Base-by-base conservation (phyloP, 1,284 basidiomycete species). In the Ustilago hordei region DNA sequence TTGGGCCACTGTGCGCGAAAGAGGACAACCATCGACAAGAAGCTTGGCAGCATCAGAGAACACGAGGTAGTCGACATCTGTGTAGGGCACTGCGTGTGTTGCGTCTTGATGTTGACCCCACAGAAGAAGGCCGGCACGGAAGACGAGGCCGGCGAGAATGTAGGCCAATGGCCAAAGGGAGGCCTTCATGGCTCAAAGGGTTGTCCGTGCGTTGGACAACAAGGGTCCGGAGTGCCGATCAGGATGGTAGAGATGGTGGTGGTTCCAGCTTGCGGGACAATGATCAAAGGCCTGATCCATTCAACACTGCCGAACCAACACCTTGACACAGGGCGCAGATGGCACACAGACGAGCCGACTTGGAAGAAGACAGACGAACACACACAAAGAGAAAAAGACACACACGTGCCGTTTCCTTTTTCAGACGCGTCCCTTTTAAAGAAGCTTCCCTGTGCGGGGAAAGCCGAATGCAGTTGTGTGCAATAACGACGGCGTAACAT, bases 1-100 rank as follows among this genome's bases (percentile, higher is more conserved):
- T 28, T 60, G 64, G 19, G 73, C 69, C 23, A 82, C 38, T 34
- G 81, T 82, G 23, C 38, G 43, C 15, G 77, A 54, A 12, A 85
- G 56, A 2, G 81, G 82, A 59, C 84, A 85, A 8, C 53, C 79
- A 8, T 75, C 32, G 36, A 78, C 61, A 13, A 85, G 47, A 41
- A 70, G 41, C 15, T 67, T 69, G 3, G 94, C 91, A 4, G 95
- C 97, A 86, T 98, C 95, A 64, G 91, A 93, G 88, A 98, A 97
- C 75, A 99, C 96, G 48, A 91, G 90, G 87, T 98, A 99, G 88
- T 99, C 97, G 67, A 99, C 89, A 87, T 99, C 96, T 17, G 96
- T 99, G 86, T 98, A 99, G 85, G 95, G 95, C 36, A 98, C 90
- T n/a, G 91, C 85, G 1, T 92, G 93, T 73, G 88, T 91, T 3